Evolutionary conservation across 176 grass and related monocot genomes (phyloP), one percentile per base, ranked within the genome.

Genomic region (Otatea glauca): DNA sequence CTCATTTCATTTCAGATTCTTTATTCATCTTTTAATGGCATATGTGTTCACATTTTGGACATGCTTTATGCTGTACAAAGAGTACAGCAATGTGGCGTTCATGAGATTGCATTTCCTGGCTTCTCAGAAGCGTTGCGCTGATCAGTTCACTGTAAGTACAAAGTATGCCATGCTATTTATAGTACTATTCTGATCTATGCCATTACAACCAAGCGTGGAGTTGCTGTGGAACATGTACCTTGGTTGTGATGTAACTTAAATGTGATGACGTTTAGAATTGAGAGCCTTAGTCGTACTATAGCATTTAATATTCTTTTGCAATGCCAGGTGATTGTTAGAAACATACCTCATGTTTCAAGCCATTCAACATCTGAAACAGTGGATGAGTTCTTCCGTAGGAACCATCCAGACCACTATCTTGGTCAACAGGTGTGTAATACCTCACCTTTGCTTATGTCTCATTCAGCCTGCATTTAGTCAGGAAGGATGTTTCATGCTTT

Each of bases 81-180:
- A 98, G 86, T 98, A 98, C 59, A 80, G 41, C 72, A 94, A 94
- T 39, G 96, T 98, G 68, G 89, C 91, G 20, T 95, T 92, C 79
- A 98, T 98, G 93, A 98, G 96, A 85, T 83, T 98, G 54, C 96
- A 98, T 90, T 98, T 95, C 85, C 25, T 98, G 77, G 96, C 93
- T 76, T 95, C 91, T 12, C 91, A 98, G 77, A 79, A 85, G 82
- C 96, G 96, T 43, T 92, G 93, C 21, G 93, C 91, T 7, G 96
- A 98, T 65, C 93, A 98, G 64, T 98, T 98, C 84, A 94, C 93
- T 48, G 96, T 98, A 86, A 95, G 93, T 90, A 51, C n/a, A 41
- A 67, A 74, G 17, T 65, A 61, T 67, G 38, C 73, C 39, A 48
- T 79, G 29, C 24, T 78, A 73, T 38, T 11, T 14, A 34, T 68